Conservation (phyloP, 2,329 filamentous ascomycete genomes). For the Fusarium sambucinum region DNA sequence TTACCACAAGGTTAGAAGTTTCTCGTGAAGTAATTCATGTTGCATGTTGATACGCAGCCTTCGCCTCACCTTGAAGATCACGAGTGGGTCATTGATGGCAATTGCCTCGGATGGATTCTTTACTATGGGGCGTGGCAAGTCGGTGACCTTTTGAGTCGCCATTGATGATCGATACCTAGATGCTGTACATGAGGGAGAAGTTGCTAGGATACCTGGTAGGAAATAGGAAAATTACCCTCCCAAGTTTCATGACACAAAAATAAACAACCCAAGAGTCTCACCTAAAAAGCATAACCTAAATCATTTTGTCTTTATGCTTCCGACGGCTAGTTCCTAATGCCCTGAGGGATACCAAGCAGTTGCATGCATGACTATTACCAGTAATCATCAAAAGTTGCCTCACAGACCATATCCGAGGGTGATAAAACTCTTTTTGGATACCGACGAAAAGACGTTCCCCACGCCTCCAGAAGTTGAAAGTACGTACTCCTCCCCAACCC, state of each 20-base stretch:
- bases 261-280: not conserved
- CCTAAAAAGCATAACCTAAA: too few species aligned
- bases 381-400: not conserved
- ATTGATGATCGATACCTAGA: not conserved
- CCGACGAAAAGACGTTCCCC: conserved; percentile 9
- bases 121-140: conserved; percentile 1
- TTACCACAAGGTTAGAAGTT: not conserved
- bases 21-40: conserved; percentile 1
- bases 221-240: not conserved
- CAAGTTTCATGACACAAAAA: not conserved
- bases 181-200: not conserved
- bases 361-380: not conserved
- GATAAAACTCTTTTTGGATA: conserved; percentile 6
- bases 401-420: not conserved
- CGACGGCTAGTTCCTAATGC: too few species aligned
- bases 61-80: conserved; percentile 13
- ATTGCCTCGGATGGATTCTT: not conserved
- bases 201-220: not conserved
- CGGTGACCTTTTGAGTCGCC: not conserved
- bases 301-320: too few species aligned
- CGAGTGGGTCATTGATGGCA: not conserved
- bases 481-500: not conserved
- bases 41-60: not conserved
- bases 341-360: too few species aligned
- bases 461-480: not conserved